phyloP scores from a whole-genome alignment of 2,329 filamentous ascomycete genomes.

The Talaromyces sp. region DNA sequence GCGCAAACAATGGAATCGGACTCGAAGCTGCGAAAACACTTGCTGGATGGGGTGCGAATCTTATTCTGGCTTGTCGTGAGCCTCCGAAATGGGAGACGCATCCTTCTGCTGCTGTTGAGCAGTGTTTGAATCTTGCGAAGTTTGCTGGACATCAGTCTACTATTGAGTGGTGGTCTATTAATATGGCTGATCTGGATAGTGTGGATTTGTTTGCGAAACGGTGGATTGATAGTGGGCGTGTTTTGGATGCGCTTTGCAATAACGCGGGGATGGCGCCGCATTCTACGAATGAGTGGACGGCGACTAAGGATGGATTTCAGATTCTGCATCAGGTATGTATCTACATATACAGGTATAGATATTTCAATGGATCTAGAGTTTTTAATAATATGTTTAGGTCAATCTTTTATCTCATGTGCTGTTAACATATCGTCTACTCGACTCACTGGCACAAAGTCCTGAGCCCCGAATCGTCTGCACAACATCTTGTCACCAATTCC shows the following conservation, averaged over 20 bases:
- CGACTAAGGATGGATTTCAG: constrained; percentile 12
- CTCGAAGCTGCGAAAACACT: constrained; percentile 9
- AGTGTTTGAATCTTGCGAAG: constrained; percentile 1
- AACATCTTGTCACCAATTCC: constrained; percentile 3
- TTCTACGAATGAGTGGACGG: neutral
- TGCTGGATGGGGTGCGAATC: constrained; percentile 9
- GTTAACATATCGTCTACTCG: constrained; percentile 5
- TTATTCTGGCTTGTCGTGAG: constrained; percentile 9
- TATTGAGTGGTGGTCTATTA: constrained; percentile 9
- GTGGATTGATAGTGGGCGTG: constrained; percentile 3
- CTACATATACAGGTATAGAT: too few species aligned
- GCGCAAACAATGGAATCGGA: constrained; percentile 9
- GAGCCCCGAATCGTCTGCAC: constrained; percentile 7
- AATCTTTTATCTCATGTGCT: constrained; percentile 8
- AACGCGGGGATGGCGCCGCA: constrained; percentile 6
- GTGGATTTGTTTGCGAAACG: constrained; percentile 7
- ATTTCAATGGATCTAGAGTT: too few species aligned
- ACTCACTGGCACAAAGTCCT: constrained; percentile 1
- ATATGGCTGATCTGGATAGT: constrained; percentile 7
- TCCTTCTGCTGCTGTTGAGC: constrained; percentile 3
- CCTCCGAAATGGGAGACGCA: constrained; percentile 8
- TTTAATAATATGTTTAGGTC: neutral
- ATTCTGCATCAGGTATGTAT: constrained; percentile 10
- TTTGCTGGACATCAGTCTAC: constrained; percentile 1
- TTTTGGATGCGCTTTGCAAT: constrained; percentile 9